Percentiles rank a stretch among this genome's conserved stretches.
Evolutionary conservation across 106 monocot genomes (phyloP).

Genomic region (Acanthochlamys bracteata): DNA sequence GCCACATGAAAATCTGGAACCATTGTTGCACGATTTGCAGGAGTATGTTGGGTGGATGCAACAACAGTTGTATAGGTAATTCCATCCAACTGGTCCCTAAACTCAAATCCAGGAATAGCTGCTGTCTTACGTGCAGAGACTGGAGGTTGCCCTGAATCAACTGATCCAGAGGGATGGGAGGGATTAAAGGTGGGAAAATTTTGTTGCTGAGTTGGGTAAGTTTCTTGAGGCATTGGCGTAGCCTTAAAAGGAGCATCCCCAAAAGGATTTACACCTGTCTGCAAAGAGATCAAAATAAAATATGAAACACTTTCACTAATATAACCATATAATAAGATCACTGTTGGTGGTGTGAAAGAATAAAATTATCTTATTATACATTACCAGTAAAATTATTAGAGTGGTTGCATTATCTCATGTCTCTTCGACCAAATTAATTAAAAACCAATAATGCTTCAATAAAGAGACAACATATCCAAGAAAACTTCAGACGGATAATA

Average conservation of each 20-base stretch:
- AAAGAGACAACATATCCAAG: no score
- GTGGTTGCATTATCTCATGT: no score
- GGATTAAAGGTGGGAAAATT: slow-evolving; percentile 16
- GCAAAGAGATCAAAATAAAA: not conserved
- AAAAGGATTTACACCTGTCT: slow-evolving; percentile 71
- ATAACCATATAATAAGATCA: no score
- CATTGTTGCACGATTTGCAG: slow-evolving; percentile 4
- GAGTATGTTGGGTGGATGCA: slow-evolving; percentile 12
- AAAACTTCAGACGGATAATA: slow-evolving; percentile 5
- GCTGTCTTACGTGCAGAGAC: slow-evolving; percentile 12
- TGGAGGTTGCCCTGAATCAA: slow-evolving; percentile 10
- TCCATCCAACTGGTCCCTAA: slow-evolving; percentile 52
- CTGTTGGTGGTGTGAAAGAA: no score
- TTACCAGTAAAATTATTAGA: no score
- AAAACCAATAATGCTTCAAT: no score
- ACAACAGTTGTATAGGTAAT: slow-evolving; percentile 25
- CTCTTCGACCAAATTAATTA: no score
- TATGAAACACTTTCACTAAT: not conserved
- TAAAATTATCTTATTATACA: no score
- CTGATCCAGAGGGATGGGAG: slow-evolving; percentile 14
- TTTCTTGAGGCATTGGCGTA: slow-evolving; percentile 28
- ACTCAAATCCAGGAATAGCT: slow-evolving; percentile 33
- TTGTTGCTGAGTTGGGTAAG: slow-evolving; percentile 21
- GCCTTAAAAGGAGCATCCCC: slow-evolving; percentile 79
- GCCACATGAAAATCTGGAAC: slow-evolving; percentile 7